These are phyloP conservation scores for Mycena alexandri DNA, from an alignment of 768 basidiomycete species.

Conservation along the genomic window DNA sequence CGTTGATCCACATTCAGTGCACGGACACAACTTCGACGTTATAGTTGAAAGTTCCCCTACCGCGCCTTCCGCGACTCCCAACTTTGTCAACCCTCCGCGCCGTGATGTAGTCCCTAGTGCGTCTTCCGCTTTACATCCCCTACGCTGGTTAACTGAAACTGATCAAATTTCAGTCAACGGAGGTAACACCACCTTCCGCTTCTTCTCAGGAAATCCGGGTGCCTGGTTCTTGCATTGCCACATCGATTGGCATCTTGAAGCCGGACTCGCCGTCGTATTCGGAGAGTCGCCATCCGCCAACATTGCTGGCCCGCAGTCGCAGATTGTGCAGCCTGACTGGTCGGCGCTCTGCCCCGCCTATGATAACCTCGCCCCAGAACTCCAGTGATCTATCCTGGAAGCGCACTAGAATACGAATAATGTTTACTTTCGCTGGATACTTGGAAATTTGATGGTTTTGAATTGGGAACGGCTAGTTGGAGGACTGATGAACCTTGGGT, in stretches of 20 bases:
- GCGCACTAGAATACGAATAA: no score
- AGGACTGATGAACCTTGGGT: no score
- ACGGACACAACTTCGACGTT: slow-evolving; percentile 16
- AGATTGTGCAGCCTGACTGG: slow-evolving; percentile 49
- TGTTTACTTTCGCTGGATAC: no score
- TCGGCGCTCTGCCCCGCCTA: slow-evolving; percentile 46
- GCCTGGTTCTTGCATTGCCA: slow-evolving; percentile 32
- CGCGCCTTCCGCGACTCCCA: not conserved
- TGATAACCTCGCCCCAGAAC: slow-evolving; percentile 42
- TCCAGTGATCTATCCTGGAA: no score
- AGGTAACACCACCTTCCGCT: slow-evolving; percentile 8
- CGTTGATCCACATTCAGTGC: not conserved
- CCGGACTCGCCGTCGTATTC: slow-evolving; percentile 52
- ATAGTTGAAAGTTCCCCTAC: not conserved
- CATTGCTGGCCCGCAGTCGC: slow-evolving; percentile 45
- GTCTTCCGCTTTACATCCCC: no score
- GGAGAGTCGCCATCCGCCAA: slow-evolving; percentile 47
- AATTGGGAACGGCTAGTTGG: no score
- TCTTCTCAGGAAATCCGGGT: not conserved
- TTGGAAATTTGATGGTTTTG: no score
- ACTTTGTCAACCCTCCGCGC: slow-evolving; percentile 8
- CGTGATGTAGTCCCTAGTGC: not conserved
- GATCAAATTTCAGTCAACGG: not conserved
- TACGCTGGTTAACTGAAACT: no score
- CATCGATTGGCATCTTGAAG: slow-evolving; percentile 54